Base-by-base conservation (phyloP, 2,329 filamentous ascomycete genomes). In the Xylariomycetidae sp. region DNA sequence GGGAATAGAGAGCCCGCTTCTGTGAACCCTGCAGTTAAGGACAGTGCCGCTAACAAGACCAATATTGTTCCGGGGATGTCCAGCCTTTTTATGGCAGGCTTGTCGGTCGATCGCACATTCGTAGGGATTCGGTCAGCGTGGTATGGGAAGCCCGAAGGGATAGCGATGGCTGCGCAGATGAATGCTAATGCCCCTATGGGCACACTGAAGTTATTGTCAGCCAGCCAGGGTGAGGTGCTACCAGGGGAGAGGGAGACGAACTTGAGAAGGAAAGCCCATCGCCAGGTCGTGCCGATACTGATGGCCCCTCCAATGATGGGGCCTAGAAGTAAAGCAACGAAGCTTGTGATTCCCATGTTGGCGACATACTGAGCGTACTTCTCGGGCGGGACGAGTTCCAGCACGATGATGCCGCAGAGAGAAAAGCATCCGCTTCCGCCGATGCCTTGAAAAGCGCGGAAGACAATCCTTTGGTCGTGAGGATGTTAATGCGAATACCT, bases 371-470 rank as follows among this genome's bases (percentile, higher is more conserved):
- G 30, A 4, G 36, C 36, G 17, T 41, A 41, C 31, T 44, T 31
- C 6, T 40, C 16, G 2, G 28, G 17, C 1, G 48, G 41, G 12
- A 49, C 44, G 8, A 54, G 30, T 8, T 47, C 40, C 2, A 39
- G 28, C 11, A 39, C 16, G n/a, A 53, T 44, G 16, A 46, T 40
- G 16, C 49, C 29, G 16, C 37, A 37, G 15, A 50, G 27, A 13
- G 47, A 42, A 30, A 50, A 54, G 13, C 45, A 41, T 5, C 52
- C 52, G 16, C 38, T 35, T 7, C 43, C 51, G 6, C 50, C 50
- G 16, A 54, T 30, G 6, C 52, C 50, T 34, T 55, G 53, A 32
- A 54, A 51, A 7, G 46, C 46, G 6, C 52, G 50, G 20, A 49
- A 41, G n/a, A 53, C 31, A 17, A 53, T 50, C 6, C 37, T 40